A percentile compares a stretch with the other conserved stretches of the same genome.
These are phyloP conservation scores for Xylariaceae sp. DNA, from an alignment of 2,329 filamentous ascomycete genomes.

Conservation along the genomic window DNA sequence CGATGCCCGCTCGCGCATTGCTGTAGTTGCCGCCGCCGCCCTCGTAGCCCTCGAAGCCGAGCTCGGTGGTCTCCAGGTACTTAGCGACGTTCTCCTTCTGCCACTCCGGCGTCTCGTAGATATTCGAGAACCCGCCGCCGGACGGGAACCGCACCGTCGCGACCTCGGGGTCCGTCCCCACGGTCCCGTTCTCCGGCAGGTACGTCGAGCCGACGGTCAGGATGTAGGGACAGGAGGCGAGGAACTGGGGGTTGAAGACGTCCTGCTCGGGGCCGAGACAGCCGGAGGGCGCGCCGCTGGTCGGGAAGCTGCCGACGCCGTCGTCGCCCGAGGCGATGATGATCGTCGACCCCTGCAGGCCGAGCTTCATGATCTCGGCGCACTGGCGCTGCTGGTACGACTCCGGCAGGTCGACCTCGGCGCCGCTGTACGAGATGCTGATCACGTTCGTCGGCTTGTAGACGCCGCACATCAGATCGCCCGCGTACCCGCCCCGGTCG, in stretches of 20 bases:
- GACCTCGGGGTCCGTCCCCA: conserved; percentile 21
- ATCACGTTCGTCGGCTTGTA: conserved; percentile 42
- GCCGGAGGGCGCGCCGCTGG: conserved; percentile 34
- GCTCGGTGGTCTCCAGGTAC: conserved; percentile 31
- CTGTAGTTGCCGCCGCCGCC: conserved; percentile 40
- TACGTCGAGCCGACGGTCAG: conserved; percentile 47
- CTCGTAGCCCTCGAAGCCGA: conserved; percentile 37
- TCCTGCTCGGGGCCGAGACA: conserved; percentile 42
- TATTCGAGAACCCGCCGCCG: conserved; percentile 41
- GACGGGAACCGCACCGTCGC: conserved; percentile 29
- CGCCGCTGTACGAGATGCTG: conserved; percentile 58
- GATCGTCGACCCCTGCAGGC: conserved; percentile 51
- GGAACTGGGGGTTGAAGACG: conserved; percentile 54
- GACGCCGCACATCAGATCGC: conserved; percentile 40
- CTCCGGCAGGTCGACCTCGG: conserved; percentile 55
- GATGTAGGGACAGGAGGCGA: conserved; percentile 53
- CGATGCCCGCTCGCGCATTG: conserved; percentile 37
- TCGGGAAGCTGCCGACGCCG: conserved; percentile 45
- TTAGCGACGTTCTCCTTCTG: conserved; percentile 31
- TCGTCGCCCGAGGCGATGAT: conserved; percentile 53
- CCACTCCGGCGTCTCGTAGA: conserved; percentile 36
- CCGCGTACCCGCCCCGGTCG: conserved; percentile 52
- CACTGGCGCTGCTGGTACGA: conserved; percentile 57
- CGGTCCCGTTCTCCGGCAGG: conserved; percentile 23
- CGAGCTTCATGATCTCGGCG: conserved; percentile 56